These are phyloP conservation scores for Talaromyces sp. DNA, from an alignment of 2,329 filamentous ascomycete genomes.

Conservation along the genomic window DNA sequence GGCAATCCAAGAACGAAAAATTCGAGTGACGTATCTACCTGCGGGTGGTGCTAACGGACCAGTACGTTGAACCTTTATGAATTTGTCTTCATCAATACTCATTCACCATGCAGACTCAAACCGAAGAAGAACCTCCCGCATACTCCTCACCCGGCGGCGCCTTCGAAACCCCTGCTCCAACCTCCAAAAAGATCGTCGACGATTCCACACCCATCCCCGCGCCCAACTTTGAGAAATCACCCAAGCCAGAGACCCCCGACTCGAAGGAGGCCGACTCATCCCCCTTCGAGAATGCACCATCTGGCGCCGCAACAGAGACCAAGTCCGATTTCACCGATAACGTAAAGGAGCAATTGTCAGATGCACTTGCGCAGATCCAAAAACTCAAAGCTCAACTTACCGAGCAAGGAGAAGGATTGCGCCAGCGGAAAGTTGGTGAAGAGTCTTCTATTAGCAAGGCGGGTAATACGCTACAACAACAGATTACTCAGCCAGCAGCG, in stretches of 20 bases:
- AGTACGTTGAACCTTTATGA: constrained; percentile 26
- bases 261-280: constrained; percentile 33
- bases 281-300: constrained; percentile 49
- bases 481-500: constrained; percentile 50
- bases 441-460: constrained; percentile 25
- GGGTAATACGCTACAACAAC: constrained; percentile 53
- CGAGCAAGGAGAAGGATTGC: constrained; percentile 61
- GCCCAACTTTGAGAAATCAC: constrained; percentile 36
- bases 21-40: constrained; percentile 80
- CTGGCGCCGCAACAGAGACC: constrained; percentile 58
- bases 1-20: constrained; percentile 87
- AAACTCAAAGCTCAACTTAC: constrained; percentile 61
- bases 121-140: constrained; percentile 49
- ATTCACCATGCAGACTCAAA: constrained; percentile 23
- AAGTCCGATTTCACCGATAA: constrained; percentile 38
- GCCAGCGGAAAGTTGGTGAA: constrained; percentile 70
- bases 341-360: constrained; percentile 59
- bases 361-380: constrained; percentile 71
- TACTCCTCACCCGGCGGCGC: constrained; percentile 56
- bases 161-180: constrained; percentile 45
- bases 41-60: constrained; percentile 52
- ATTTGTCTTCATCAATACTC: neutral
- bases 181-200: constrained; percentile 41
- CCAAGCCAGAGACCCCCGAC: constrained; percentile 40
- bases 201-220: constrained; percentile 34